Evolutionary conservation across 2,329 filamentous ascomycete species (phyloP).

Genomic region (Ophiocordyceps unilateralis): DNA sequence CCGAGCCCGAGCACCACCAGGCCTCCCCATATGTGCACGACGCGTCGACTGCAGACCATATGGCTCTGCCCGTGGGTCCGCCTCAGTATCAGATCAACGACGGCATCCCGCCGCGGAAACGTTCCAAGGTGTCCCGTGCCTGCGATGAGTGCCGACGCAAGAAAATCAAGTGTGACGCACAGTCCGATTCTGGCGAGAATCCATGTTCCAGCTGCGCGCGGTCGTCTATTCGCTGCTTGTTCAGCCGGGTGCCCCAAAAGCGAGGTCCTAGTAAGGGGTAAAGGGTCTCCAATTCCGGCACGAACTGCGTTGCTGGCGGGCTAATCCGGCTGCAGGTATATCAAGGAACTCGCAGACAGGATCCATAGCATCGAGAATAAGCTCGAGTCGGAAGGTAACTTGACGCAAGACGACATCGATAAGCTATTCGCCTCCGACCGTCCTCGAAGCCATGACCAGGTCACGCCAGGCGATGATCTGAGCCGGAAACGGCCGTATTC

Average conservation of each 20-base stretch:
- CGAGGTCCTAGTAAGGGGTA: constrained; percentile 79
- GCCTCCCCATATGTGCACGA: constrained; percentile 20
- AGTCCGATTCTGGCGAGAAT: constrained; percentile 52
- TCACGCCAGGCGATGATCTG: constrained; percentile 10
- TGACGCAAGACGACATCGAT: constrained; percentile 29
- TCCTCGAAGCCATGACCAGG: constrained; percentile 13
- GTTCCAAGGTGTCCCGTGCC: constrained; percentile 73
- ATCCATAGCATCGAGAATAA: constrained; percentile 71
- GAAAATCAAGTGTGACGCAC: constrained; percentile 78
- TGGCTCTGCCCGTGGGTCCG: constrained; percentile 17
- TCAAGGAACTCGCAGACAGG: constrained; percentile 77
- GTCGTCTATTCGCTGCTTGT: constrained; percentile 60
- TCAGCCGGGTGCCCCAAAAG: constrained; percentile 78
- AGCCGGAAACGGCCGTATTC: constrained; percentile 30
- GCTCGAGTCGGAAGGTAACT: constrained; percentile 35
- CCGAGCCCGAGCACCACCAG: constrained; percentile 19
- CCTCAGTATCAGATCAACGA: constrained; percentile 29
- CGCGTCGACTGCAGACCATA: constrained; percentile 16
- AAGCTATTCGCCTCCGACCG: constrained; percentile 18
- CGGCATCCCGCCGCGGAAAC: constrained; percentile 51
- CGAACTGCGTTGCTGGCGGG: not conserved
- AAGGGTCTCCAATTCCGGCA: not conserved
- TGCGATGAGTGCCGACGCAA: constrained; percentile 82
- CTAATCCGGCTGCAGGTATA: constrained; percentile 41
- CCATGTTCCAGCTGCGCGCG: constrained; percentile 71